Conservation (phyloP, 805 yeast genomes). For the Schwanniomyces polymorphus region DNA sequence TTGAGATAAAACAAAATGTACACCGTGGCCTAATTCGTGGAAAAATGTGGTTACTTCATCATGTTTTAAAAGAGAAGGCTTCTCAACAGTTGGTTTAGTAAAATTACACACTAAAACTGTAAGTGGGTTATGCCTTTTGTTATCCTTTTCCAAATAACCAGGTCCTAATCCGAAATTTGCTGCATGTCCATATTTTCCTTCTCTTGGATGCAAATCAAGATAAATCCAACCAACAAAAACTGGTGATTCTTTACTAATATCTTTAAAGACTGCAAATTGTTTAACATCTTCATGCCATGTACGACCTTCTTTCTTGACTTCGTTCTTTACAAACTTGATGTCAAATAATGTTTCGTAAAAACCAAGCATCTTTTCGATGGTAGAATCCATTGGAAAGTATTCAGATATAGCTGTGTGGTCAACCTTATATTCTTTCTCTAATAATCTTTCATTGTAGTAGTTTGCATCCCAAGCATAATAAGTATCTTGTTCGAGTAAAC, state of each 20-base stretch:
- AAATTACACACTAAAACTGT: slow-evolving; percentile 85
- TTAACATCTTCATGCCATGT: slow-evolving; percentile 82
- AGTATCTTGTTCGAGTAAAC: slow-evolving; percentile 37
- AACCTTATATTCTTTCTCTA: slow-evolving; percentile 69
- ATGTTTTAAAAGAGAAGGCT: slow-evolving; percentile 76
- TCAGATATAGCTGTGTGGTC: slow-evolving; percentile 73
- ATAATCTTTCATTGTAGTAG: slow-evolving; percentile 62
- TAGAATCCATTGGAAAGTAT: slow-evolving; percentile 72
- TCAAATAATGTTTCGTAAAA: slow-evolving; percentile 71
- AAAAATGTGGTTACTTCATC: slow-evolving; percentile 79
- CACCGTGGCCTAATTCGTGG: slow-evolving; percentile 90
- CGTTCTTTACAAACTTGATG: slow-evolving; percentile 61
- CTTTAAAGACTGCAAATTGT: slow-evolving; percentile 71
- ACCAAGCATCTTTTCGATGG: slow-evolving; percentile 66
- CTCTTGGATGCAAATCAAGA: slow-evolving; percentile 82
- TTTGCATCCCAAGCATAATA: slow-evolving; percentile 72
- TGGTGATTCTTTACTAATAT: slow-evolving; percentile 42
- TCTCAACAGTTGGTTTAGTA: slow-evolving; percentile 66
- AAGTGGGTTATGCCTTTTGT: slow-evolving; percentile 58
- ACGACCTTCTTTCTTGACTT: slow-evolving; percentile 34
- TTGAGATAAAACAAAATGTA: slow-evolving; percentile 71
- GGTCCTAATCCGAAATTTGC: slow-evolving; percentile 74
- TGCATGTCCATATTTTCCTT: slow-evolving; percentile 86
- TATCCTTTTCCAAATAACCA: slow-evolving; percentile 52
- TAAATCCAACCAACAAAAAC: slow-evolving; percentile 76